Evolutionary conservation across 1,284 basidiomycete genomes (phyloP), one percentile per base, ranked within the genome.

Genomic region (Caloboletus inedulis): DNA sequence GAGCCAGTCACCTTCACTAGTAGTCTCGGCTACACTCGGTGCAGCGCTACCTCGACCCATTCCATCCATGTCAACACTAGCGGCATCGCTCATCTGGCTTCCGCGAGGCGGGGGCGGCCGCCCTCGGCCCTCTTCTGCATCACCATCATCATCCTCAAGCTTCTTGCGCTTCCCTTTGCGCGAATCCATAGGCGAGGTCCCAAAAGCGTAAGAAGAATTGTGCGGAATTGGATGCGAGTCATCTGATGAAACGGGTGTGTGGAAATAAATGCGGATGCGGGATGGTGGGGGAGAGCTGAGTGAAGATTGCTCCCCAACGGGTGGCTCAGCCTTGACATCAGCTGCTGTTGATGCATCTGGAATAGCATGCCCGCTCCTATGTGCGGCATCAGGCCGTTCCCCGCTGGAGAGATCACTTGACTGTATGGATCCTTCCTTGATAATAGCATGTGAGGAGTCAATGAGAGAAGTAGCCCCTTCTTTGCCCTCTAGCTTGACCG

Each of bases 231-330:
- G 82, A 66, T 81, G 83, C 55, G 84, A 77, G 71, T 90, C 87
- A 74, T 89, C 88, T 62, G 83, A 77, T 59, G 85, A 81, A 53
- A 87, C 85, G 55, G 88, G 89, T 25, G 88, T 90, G 72, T 91
- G 89, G 76, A 91, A 91, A 75, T 91, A 91, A 56, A 91, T 88
- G 61, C 88, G 85, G 63, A 91, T 84, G 56, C 89, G 84, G 42
- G 87, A 87, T 42, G 86, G 84, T 47, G 87, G 85, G 46, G 83
- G 77, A 43, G 73, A 71, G 53, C 56, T 58, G 52, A 58, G 49
- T 9, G 62, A 56, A 25, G 68, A 62, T 43, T 65, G 68, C 53
- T 71, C 66, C 48, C 57, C 64, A 41, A 51, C 51, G 44, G 58
- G 43, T 21, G 58, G 46, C 50, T 68, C 70, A 50, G 33, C 50